Conservation (phyloP, 768 basidiomycete species). For the Kwoniella sp. region DNA sequence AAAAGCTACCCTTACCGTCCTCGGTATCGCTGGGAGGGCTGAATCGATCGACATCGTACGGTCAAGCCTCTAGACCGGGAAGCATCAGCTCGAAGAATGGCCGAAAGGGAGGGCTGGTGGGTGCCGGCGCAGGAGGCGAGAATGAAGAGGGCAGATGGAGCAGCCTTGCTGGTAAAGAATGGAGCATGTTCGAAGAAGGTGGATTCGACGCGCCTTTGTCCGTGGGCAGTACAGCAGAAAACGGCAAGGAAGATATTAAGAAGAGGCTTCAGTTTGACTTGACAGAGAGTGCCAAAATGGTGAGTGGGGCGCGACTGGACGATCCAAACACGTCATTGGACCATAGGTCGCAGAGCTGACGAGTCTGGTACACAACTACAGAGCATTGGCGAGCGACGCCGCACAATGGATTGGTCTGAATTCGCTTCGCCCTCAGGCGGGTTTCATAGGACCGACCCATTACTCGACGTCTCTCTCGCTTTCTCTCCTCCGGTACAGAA, state of each 20-base stretch:
- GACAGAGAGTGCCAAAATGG: conserved; percentile 79
- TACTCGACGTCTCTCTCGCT: conserved; percentile 77
- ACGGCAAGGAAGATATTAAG: conserved; percentile 58
- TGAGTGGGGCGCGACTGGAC: no score
- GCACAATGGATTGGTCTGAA: conserved; percentile 86
- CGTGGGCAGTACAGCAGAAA: background rate
- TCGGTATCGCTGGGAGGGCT: background rate
- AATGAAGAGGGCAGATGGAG: conserved; percentile 70
- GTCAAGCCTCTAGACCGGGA: conserved; percentile 14
- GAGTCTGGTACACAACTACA: conserved; percentile 56
- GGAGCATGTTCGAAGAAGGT: conserved; percentile 86
- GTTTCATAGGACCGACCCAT: conserved; percentile 76
- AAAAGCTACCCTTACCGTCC: conserved; percentile 32
- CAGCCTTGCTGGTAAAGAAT: conserved; percentile 80
- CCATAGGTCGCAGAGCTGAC: conserved; percentile 22
- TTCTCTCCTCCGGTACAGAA: conserved; percentile 67
- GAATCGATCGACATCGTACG: conserved; percentile 18
- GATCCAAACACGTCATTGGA: no score
- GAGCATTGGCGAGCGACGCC: conserved; percentile 74
- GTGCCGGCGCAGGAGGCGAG: conserved; percentile 9
- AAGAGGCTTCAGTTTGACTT: conserved; percentile 87
- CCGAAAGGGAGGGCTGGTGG: background rate
- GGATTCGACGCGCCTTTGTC: conserved; percentile 66
- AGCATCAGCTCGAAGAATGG: background rate
- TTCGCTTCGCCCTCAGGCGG: conserved; percentile 71